Conservation (phyloP, 257 asterid species). For the Solanum ossicruentum region DNA sequence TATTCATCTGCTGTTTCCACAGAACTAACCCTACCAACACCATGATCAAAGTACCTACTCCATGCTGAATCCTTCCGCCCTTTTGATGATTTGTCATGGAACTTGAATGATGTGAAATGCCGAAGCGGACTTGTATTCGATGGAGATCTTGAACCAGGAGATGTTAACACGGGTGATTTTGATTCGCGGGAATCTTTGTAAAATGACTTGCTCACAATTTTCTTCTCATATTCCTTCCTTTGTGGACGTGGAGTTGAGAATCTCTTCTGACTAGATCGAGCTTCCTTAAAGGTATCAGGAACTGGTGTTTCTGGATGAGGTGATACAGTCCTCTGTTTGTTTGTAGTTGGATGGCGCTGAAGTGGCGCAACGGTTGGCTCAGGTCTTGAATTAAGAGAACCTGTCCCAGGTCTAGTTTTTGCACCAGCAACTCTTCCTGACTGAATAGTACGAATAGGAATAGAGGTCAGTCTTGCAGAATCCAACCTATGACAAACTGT, state of each 20-base stretch:
- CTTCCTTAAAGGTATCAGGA: slow-evolving; percentile 51
- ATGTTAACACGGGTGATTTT: slow-evolving; percentile 6
- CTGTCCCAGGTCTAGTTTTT: slow-evolving; percentile 25
- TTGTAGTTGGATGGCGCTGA: slow-evolving; percentile 25
- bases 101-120: slow-evolving; percentile 30
- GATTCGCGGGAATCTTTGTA: slow-evolving; percentile 16
- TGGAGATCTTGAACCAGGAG: slow-evolving; percentile 22
- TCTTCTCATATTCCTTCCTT: slow-evolving; percentile 31
- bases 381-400: slow-evolving; percentile 1
- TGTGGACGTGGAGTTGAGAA: slow-evolving; percentile 55
- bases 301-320: slow-evolving; percentile 40
- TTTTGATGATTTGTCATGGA: slow-evolving; percentile 28
- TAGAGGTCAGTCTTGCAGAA: slow-evolving; percentile 37
- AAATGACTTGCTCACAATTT: slow-evolving; percentile 18
- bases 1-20: slow-evolving; percentile 43
- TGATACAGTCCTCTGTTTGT: slow-evolving; percentile 45
- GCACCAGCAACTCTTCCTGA: slow-evolving; percentile 13
- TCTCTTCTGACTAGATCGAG: slow-evolving; percentile 33
- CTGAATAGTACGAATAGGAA: slow-evolving; percentile 25
- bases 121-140: slow-evolving; percentile 29
- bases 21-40: slow-evolving; percentile 59
- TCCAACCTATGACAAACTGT: slow-evolving; percentile 78
- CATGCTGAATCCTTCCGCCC: slow-evolving; percentile 46
- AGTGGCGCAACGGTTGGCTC: slow-evolving; percentile 18
- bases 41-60: slow-evolving; percentile 57